phyloP scores from a whole-genome alignment of 352 stramenopile genomes.

The Phytophthora cryptogea region DNA sequence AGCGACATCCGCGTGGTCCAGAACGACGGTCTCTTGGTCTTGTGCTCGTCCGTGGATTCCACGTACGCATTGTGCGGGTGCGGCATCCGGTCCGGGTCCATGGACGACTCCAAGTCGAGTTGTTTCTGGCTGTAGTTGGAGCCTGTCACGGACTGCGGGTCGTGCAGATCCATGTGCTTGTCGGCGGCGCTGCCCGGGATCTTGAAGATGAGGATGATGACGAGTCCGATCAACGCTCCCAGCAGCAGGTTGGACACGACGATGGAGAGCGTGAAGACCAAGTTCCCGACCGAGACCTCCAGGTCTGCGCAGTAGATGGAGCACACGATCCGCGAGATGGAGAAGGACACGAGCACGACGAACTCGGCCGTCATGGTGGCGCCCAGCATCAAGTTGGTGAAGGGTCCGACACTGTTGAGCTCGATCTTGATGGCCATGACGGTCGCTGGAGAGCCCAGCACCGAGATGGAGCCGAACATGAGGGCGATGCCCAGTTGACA shows the following conservation, averaged over 20 bases:
- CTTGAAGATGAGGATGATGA: constrained; percentile 67
- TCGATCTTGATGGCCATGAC: constrained; percentile 85
- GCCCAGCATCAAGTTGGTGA: constrained; percentile 78
- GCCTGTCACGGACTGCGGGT: constrained; percentile 11
- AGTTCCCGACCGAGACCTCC: constrained; percentile 49
- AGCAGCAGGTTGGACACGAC: constrained; percentile 61
- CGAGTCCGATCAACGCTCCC: constrained; percentile 41
- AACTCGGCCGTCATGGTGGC: constrained; percentile 75
- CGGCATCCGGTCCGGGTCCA: constrained; percentile 46
- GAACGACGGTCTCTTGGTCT: constrained; percentile 17
- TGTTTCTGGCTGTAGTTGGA: constrained; percentile 22
- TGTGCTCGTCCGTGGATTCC: constrained; percentile 32
- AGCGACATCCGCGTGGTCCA: constrained; percentile 42
- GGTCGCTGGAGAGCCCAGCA: constrained; percentile 65
- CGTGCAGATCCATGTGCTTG: constrained; percentile 40
- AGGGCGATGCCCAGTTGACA: constrained; percentile 71
- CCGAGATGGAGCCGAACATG: constrained; percentile 77
- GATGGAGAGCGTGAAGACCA: constrained; percentile 61
- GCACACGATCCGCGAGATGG: constrained; percentile 60
- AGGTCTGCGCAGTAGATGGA: constrained; percentile 68
- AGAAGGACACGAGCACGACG: constrained; percentile 74
- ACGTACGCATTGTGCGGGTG: constrained; percentile 65
- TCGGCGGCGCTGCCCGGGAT: constrained; percentile 50
- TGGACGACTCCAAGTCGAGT: constrained; percentile 30
- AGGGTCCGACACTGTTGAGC: constrained; percentile 70